Percentiles rank a stretch among this genome's conserved stretches.
Evolutionary conservation across 768 basidiomycete genomes (phyloP).

Genomic region (Exsudoporus frostii): DNA sequence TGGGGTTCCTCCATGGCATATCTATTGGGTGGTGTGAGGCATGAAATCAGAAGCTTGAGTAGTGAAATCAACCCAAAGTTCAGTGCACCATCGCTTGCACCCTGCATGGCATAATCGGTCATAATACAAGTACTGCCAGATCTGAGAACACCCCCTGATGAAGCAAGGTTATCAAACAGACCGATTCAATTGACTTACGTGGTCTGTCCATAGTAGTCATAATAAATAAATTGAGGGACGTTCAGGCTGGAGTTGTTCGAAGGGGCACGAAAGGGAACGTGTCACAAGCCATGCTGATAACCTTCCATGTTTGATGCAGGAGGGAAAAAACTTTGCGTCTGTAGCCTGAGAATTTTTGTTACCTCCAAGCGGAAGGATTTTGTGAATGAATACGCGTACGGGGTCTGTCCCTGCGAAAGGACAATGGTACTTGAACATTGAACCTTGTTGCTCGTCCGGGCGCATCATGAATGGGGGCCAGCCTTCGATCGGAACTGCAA

Average conservation of each 20-base stretch:
- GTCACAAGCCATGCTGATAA: slow-evolving; percentile 18
- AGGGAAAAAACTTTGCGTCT: not conserved
- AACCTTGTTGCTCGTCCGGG: slow-evolving; percentile 5
- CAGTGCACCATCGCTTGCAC: not conserved
- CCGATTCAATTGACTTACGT: slow-evolving; percentile 13
- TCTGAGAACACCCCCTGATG: slow-evolving; percentile 2
- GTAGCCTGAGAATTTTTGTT: slow-evolving; percentile 5
- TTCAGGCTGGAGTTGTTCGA: slow-evolving; percentile 6
- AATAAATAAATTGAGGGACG: slow-evolving; percentile 2
- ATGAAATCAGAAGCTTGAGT: not conserved
- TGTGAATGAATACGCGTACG: slow-evolving; percentile 11
- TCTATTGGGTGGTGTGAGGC: slow-evolving; percentile 16
- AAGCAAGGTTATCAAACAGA: not conserved
- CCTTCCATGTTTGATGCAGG: not conserved
- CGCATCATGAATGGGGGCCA: not conserved
- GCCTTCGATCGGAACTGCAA: not conserved
- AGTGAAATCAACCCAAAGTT: slow-evolving; percentile 17
- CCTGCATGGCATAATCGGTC: not conserved
- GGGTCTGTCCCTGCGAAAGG: not conserved
- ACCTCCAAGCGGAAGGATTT: not conserved
- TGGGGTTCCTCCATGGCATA: slow-evolving; percentile 5
- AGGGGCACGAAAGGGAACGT: not conserved
- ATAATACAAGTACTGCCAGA: not conserved
- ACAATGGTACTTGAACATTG: not conserved
- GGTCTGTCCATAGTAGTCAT: slow-evolving; percentile 6